Evolutionary conservation across 495 filamentous ascomycete genomes (phyloP).

Genomic region (Viridothelium virens): DNA sequence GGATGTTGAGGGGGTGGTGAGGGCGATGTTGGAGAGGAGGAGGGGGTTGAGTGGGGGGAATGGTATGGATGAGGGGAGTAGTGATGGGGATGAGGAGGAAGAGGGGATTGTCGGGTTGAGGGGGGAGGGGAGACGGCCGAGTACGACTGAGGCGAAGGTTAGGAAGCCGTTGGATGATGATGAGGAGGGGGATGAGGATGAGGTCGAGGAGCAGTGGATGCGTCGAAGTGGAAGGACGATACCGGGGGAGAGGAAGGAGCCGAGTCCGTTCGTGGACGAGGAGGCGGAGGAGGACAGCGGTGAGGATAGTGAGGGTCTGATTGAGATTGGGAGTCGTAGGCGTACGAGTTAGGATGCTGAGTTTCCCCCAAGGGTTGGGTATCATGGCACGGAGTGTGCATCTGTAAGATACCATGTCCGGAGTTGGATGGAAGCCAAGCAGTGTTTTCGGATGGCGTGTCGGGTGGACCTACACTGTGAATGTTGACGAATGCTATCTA

Average conservation of each 20-base stretch:
- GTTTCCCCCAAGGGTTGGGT: background rate
- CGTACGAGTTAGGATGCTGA: background rate
- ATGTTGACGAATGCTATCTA: background rate
- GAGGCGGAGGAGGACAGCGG: background rate
- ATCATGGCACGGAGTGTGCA: background rate
- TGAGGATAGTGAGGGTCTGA: constrained; percentile 7
- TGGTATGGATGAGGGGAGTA: constrained; percentile 11
- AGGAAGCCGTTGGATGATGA: constrained; percentile 24
- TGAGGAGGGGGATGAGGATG: constrained; percentile 29
- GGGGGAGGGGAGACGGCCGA: constrained; percentile 16
- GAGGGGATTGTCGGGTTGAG: constrained; percentile 6
- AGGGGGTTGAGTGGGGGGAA: background rate
- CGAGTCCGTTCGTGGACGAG: constrained; percentile 5
- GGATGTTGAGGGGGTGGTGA: constrained; percentile 4
- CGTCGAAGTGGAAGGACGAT: constrained; percentile 1
- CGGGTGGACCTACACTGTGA: background rate
- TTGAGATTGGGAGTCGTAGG: constrained; percentile 10
- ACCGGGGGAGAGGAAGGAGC: constrained; percentile 7
- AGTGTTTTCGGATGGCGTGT: background rate
- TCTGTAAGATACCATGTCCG: constrained; percentile 4
- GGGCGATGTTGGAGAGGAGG: constrained; percentile 7
- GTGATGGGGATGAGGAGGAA: background rate
- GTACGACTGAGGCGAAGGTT: constrained; percentile 23
- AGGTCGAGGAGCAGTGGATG: background rate
- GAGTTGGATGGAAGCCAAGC: background rate